phyloP scores from a whole-genome alignment of 2,329 filamentous ascomycete species.

The Alternaria sp. region DNA sequence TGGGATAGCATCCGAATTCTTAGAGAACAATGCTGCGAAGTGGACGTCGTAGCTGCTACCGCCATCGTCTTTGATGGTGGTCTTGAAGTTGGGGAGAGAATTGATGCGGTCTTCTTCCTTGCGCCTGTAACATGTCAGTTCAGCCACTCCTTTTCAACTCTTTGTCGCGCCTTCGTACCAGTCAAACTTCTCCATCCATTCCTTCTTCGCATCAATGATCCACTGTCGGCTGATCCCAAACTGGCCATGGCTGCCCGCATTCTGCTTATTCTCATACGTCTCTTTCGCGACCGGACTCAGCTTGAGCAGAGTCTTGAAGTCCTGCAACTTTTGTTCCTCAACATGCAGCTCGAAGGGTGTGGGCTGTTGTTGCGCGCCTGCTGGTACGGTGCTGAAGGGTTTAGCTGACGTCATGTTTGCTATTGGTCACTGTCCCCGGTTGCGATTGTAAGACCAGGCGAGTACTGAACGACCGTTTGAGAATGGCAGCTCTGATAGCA shows the following conservation, averaged over 20 bases:
- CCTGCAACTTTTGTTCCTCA: slow-evolving; percentile 35
- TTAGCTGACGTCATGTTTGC: slow-evolving; percentile 24
- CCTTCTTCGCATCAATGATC: slow-evolving; percentile 36
- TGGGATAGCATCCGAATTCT: slow-evolving; percentile 57
- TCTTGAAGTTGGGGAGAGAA: slow-evolving; percentile 58
- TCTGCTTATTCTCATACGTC: slow-evolving; percentile 36
- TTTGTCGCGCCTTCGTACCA: slow-evolving; percentile 28
- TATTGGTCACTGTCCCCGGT: background rate
- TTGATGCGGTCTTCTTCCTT: slow-evolving; percentile 55
- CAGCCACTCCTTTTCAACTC: background rate
- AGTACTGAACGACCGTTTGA: too few species aligned
- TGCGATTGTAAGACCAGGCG: background rate
- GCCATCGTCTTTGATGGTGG: slow-evolving; percentile 50
- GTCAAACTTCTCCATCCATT: slow-evolving; percentile 43
- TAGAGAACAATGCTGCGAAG: slow-evolving; percentile 63
- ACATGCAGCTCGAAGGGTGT: slow-evolving; percentile 35
- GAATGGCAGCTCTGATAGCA: background rate
- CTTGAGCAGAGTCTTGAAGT: slow-evolving; percentile 37
- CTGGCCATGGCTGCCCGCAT: slow-evolving; percentile 35
- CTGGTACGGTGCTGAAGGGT: slow-evolving; percentile 21
- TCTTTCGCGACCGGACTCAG: slow-evolving; percentile 40
- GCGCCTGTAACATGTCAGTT: slow-evolving; percentile 31
- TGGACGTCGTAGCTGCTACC: slow-evolving; percentile 54
- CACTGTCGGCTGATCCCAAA: slow-evolving; percentile 41
- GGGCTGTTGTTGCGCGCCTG: slow-evolving; percentile 21